Base-by-base conservation (phyloP, 306 rosid species). In the Cicer yamashitae region DNA sequence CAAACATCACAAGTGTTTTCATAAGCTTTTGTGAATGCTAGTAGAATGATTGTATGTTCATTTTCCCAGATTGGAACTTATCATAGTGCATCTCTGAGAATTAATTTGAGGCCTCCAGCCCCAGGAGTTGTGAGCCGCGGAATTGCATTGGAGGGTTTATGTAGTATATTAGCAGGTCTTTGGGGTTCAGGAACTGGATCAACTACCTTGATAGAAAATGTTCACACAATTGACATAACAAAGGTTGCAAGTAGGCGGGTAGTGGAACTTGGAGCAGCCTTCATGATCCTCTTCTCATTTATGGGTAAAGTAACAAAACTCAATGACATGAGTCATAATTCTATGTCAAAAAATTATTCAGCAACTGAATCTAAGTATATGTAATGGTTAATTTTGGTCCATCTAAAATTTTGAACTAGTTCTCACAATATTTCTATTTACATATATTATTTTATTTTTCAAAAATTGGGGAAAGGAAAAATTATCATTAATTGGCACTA, bases 101-200 rank as follows among this genome's bases (percentile, higher is more conserved):
- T 87, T 53, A 87, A 85, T 84, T 69, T 82, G 75, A 88, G 85
- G 87, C 89, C 92, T 74, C 97, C 96, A 58, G 87, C 86, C 39
- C 83, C 91, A 7, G 93, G 93, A 76, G 88, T 91, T 69, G 97
- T 69, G 62, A 90, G 98, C 83, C 82, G 98, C 81, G 98, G 98
- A 74, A 91, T 94, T 81, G 97, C 94, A 20, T 56, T 94, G 80
- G 98, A 94, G 82, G 98, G 98, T 62, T 89, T 94, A 75, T 91
- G 98, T 76, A 87, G 98, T 76, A 82, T 94, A 77, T 76, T 94
- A 78, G 93, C 97, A 41, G 98, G 97, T 54, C 77, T 91, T 70
- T 94, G 96, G 97, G 98, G 98, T 79, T 81, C 98, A n/a, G 97
- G 98, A 60, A 88, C 96, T 53, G 98, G 98, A 15, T 81, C 97